Conservation (phyloP, 2,329 filamentous ascomycete species). For the Talaromyces sp. region DNA sequence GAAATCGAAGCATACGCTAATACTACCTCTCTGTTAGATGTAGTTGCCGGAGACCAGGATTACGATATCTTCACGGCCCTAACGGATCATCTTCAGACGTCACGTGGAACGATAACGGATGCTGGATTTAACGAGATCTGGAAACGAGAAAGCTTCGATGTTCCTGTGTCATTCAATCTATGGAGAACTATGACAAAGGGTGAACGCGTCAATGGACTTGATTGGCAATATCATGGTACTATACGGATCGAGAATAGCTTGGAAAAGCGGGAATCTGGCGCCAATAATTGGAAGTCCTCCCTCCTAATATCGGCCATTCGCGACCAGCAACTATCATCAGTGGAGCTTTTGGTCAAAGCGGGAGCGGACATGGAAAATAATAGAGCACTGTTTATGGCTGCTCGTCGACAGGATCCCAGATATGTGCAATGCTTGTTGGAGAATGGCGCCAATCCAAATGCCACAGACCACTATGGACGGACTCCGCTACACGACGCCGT, state of each 20-base stretch:
- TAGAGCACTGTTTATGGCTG: background rate
- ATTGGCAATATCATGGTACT: too few relatives aligned
- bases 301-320: background rate
- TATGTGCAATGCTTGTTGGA: conserved; percentile 1
- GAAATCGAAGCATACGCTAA: conserved; percentile 1
- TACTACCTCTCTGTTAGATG: conserved; percentile 1
- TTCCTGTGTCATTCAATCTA: too few relatives aligned
- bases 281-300: too few relatives aligned
- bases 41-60: conserved; percentile 4
- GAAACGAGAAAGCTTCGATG: too few relatives aligned
- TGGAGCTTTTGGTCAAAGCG: background rate
- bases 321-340: background rate
- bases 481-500: too few relatives aligned
- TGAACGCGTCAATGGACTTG: too few relatives aligned
- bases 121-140: too few relatives aligned
- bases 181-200: too few relatives aligned
- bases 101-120: too few relatives aligned
- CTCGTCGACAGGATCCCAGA: background rate
- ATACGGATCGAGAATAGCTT: too few relatives aligned
- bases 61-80: background rate
- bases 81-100: too few relatives aligned
- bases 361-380: conserved; percentile 2
- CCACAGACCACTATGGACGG: background rate
- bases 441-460: conserved; percentile 1
- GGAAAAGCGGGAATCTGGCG: too few relatives aligned